These are phyloP conservation scores for Leccinum longicurvipes DNA, from an alignment of 768 basidiomycete genomes.

Conservation along the genomic window DNA sequence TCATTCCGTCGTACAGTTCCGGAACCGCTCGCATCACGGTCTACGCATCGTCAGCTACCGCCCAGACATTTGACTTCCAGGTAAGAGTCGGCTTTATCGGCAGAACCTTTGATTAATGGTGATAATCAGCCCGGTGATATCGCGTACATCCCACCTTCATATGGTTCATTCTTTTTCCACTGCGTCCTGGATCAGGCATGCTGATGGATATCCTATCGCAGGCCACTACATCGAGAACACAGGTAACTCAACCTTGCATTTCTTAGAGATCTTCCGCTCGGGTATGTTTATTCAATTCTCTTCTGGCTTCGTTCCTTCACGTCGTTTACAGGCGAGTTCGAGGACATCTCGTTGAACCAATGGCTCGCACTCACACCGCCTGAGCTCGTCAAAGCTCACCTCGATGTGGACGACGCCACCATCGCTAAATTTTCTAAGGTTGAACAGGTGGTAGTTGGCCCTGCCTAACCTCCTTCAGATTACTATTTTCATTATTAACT, in stretches of 20 bases:
- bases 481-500: neutral
- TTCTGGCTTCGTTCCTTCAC: neutral
- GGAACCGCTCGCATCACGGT: constrained; percentile 42
- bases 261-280: constrained; percentile 62
- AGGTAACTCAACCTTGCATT: constrained; percentile 53
- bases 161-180: constrained; percentile 9
- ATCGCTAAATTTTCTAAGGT: constrained; percentile 48
- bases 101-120: neutral
- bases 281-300: constrained; percentile 27
- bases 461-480: constrained; percentile 1
- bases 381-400: constrained; percentile 57
- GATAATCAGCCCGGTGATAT: constrained; percentile 30
- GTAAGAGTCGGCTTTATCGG: constrained; percentile 9
- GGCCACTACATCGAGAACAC: constrained; percentile 71
- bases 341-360: constrained; percentile 56
- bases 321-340: constrained; percentile 37
- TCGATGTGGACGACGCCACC: constrained; percentile 50
- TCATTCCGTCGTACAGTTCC: constrained; percentile 22
- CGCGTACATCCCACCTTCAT: constrained; percentile 26
- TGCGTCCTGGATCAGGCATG: neutral
- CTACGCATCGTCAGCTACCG: constrained; percentile 39
- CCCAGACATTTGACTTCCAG: constrained; percentile 46
- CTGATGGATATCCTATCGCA: constrained; percentile 12
- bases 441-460: constrained; percentile 49
- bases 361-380: constrained; percentile 64